Conservation (phyloP, 2,329 filamentous ascomycete genomes). For the Pseudogymnoascus sp. region DNA sequence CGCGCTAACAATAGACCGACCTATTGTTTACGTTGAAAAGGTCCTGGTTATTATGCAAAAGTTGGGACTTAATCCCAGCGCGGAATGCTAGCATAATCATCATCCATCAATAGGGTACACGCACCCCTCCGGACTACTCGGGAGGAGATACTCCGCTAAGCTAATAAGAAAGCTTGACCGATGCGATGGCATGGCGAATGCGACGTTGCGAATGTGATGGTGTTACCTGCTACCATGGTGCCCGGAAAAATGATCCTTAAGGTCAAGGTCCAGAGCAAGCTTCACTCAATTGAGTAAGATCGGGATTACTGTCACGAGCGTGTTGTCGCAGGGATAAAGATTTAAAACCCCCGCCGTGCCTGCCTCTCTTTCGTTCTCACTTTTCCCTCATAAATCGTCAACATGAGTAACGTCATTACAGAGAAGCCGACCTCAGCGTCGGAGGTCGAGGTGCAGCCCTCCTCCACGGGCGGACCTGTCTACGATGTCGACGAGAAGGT, state of each 20-base stretch:
- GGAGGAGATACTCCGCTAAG: too few species aligned
- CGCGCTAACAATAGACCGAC: too few species aligned
- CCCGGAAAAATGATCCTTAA: background rate
- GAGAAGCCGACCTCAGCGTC: conserved; percentile 13
- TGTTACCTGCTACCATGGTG: too few species aligned
- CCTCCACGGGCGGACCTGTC: conserved; percentile 21
- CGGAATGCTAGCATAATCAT: too few species aligned
- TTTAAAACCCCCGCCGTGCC: conserved; percentile 25
- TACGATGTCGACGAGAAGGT: conserved; percentile 27
- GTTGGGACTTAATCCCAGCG: too few species aligned
- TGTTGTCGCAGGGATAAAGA: conserved; percentile 26
- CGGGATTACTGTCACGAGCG: conserved; percentile 13
- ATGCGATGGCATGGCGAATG: too few species aligned
- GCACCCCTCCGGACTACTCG: too few species aligned
- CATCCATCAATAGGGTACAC: too few species aligned
- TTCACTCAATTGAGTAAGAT: conserved; percentile 20
- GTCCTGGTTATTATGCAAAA: too few species aligned
- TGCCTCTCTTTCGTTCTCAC: conserved; percentile 24
- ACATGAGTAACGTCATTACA: conserved; percentile 16
- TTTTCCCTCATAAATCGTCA: conserved; percentile 18
- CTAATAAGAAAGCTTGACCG: too few species aligned
- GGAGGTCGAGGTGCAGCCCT: conserved; percentile 15
- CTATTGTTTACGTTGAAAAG: too few species aligned
- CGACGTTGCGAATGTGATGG: too few species aligned
- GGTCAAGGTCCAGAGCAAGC: conserved; percentile 20